Conservation (phyloP, 495 filamentous ascomycete species). For the Trichocladium antarcticum region DNA sequence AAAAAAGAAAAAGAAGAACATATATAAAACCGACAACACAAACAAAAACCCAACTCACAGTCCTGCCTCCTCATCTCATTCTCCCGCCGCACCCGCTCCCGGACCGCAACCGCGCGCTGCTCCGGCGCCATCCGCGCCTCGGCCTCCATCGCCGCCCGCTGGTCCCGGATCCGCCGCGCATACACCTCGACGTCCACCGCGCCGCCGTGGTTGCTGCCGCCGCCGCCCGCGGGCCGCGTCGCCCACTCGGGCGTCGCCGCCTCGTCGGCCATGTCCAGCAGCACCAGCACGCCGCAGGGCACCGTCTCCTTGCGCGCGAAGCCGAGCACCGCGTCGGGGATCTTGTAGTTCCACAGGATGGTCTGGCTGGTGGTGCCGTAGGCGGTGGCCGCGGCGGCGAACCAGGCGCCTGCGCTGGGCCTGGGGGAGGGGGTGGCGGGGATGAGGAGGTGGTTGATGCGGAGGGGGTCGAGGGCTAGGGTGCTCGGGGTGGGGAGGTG, state of each 20-base stretch:
- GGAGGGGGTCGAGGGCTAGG: slow-evolving; percentile 27
- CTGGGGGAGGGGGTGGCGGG: slow-evolving; percentile 12
- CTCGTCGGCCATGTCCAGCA: slow-evolving; percentile 42
- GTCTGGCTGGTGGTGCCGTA: slow-evolving; percentile 41
- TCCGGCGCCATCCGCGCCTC: slow-evolving; percentile 39
- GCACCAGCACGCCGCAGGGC: slow-evolving; percentile 51
- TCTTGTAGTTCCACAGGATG: slow-evolving; percentile 50
- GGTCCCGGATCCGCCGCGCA: slow-evolving; percentile 28
- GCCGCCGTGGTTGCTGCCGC: slow-evolving; percentile 10
- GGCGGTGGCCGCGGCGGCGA: slow-evolving; percentile 45
- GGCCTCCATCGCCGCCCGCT: slow-evolving; percentile 29
- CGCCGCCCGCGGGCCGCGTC: slow-evolving; percentile 32
- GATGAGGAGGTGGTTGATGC: slow-evolving; percentile 34
- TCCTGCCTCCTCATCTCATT: slow-evolving; percentile 31
- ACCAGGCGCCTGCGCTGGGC: slow-evolving; percentile 24
- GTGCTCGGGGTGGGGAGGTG: slow-evolving; percentile 6
- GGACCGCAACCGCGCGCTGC: slow-evolving; percentile 34
- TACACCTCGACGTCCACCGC: slow-evolving; percentile 25
- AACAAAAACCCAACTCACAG: slow-evolving; percentile 23
- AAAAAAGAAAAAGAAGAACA: too few species aligned
- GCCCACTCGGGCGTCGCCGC: slow-evolving; percentile 48
- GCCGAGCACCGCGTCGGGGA: slow-evolving; percentile 41
- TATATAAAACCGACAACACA: neutral
- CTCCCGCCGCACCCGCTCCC: slow-evolving; percentile 28
- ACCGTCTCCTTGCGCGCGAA: slow-evolving; percentile 44